A percentile compares a stretch with the other conserved stretches of the same genome.
phyloP scores from a whole-genome alignment of 2,329 filamentous ascomycete species.

The Chalaropsis thielavioides region DNA sequence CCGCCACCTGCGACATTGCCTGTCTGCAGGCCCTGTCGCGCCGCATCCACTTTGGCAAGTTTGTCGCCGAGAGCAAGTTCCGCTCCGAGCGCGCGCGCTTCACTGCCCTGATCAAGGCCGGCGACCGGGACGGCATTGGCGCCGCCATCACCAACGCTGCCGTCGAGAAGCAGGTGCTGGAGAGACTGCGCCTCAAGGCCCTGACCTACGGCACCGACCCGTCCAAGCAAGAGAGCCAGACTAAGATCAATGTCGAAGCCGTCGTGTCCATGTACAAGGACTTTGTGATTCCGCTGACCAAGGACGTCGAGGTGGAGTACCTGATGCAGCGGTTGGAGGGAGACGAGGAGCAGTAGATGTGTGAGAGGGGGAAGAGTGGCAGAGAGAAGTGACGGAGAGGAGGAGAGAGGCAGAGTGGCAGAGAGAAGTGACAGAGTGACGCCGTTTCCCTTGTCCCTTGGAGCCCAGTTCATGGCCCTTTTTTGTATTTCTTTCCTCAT shows the following conservation, averaged over 20 bases:
- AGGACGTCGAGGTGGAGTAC: conserved; percentile 95
- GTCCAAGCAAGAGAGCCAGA: conserved; percentile 42
- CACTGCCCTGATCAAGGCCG: conserved; percentile 65
- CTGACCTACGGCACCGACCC: conserved; percentile 90
- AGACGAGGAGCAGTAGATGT: no score
- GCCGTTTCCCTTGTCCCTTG: neutral
- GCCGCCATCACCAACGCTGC: conserved; percentile 78
- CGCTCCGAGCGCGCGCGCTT: conserved; percentile 66
- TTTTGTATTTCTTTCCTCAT: neutral
- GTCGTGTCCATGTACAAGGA: conserved; percentile 83
- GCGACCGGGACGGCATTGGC: conserved; percentile 67
- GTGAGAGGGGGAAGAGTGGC: conserved; percentile 16
- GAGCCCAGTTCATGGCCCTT: neutral
- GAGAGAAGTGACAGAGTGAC: neutral
- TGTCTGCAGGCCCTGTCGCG: conserved; percentile 81
- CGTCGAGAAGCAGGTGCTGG: conserved; percentile 84
- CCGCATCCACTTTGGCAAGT: conserved; percentile 94
- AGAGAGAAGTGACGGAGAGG: conserved; percentile 16
- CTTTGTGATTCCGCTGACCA: conserved; percentile 93
- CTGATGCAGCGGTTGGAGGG: conserved; percentile 77
- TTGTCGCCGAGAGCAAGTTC: conserved; percentile 95
- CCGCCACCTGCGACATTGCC: conserved; percentile 79
- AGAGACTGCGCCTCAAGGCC: conserved; percentile 74
- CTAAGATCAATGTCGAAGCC: conserved; percentile 84
- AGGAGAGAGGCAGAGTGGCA: neutral